Conservation (phyloP, 2,329 filamentous ascomycete species). For the Hirsutella rhossiliensis region DNA sequence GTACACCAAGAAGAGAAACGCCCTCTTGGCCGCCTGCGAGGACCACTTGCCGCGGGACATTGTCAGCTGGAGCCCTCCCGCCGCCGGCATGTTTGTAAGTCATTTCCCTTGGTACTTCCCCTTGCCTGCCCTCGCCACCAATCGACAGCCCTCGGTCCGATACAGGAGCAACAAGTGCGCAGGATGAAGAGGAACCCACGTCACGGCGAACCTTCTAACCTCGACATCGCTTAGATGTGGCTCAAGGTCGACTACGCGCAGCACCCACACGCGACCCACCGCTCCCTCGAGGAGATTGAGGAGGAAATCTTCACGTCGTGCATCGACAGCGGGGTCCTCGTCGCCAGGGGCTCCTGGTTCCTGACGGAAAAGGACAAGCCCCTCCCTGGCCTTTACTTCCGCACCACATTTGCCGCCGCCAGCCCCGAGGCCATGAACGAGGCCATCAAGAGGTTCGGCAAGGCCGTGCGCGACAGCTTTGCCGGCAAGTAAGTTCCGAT, state of each 20-base stretch:
- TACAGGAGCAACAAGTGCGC: too few species aligned
- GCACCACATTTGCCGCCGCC: slow-evolving; percentile 80
- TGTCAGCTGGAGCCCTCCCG: slow-evolving; percentile 67
- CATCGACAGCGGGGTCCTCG: slow-evolving; percentile 65
- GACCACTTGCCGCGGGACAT: slow-evolving; percentile 61
- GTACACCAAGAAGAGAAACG: slow-evolving; percentile 71
- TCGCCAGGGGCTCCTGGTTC: slow-evolving; percentile 88
- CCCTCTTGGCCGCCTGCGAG: slow-evolving; percentile 70
- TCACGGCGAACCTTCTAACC: too few species aligned
- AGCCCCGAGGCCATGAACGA: slow-evolving; percentile 56
- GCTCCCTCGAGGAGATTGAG: slow-evolving; percentile 56
- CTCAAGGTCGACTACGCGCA: slow-evolving; percentile 52
- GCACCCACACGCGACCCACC: slow-evolving; percentile 47
- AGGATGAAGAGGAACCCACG: background rate
- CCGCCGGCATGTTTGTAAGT: slow-evolving; percentile 88
- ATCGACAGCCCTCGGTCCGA: too few species aligned
- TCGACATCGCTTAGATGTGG: slow-evolving; percentile 45
- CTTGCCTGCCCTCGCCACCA: too few species aligned
- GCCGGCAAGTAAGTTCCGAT: slow-evolving; percentile 9
- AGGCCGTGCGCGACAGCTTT: slow-evolving; percentile 53
- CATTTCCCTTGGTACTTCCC: background rate
- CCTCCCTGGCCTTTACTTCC: slow-evolving; percentile 65
- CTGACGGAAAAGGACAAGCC: slow-evolving; percentile 54
- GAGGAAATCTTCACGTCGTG: slow-evolving; percentile 73
- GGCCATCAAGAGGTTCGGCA: slow-evolving; percentile 64